These are phyloP conservation scores for Bondarzewia mesenterica DNA, from an alignment of 1,284 basidiomycete genomes.

Conservation along the genomic window DNA sequence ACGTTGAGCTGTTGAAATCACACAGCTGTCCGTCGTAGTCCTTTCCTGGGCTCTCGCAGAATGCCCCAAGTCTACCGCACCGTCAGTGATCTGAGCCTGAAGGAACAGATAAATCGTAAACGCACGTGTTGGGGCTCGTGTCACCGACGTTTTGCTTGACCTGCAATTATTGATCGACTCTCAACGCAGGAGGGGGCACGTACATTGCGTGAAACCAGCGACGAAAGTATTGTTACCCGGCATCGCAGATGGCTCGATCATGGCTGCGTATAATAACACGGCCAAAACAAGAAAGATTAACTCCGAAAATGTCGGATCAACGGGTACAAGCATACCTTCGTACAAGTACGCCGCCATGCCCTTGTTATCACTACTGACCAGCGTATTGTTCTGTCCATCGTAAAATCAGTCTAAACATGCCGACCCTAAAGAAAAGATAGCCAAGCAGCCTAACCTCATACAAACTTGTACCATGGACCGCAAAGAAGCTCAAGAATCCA, in stretches of 20 bases:
- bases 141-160: conserved; percentile 77
- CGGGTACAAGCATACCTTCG: conserved; percentile 57
- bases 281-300: too few relatives aligned
- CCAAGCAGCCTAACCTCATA: conserved; percentile 50
- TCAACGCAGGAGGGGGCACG: conserved; percentile 11
- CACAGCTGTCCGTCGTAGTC: conserved; percentile 58
- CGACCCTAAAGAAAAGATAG: too few relatives aligned
- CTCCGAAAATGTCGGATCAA: too few relatives aligned
- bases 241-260: conserved; percentile 51
- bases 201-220: conserved; percentile 71
- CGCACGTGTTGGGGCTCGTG: conserved; percentile 70
- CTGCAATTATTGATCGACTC: conserved; percentile 28
- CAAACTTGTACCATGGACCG: conserved; percentile 75
- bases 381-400: conserved; percentile 57
- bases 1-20: conserved; percentile 62
- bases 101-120: conserved; percentile 9
- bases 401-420: neutral
- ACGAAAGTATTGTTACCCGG: conserved; percentile 67
- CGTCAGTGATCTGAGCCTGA: too few relatives aligned
- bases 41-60: conserved; percentile 69
- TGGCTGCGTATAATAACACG: conserved; percentile 29
- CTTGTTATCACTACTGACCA: conserved; percentile 73
- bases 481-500: conserved; percentile 70
- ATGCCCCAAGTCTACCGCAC: conserved; percentile 52
- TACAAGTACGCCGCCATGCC: conserved; percentile 77